These are phyloP conservation scores for Nakaseomyces sp. DNA, from an alignment of 1,139 yeast species.

Conservation along the genomic window DNA sequence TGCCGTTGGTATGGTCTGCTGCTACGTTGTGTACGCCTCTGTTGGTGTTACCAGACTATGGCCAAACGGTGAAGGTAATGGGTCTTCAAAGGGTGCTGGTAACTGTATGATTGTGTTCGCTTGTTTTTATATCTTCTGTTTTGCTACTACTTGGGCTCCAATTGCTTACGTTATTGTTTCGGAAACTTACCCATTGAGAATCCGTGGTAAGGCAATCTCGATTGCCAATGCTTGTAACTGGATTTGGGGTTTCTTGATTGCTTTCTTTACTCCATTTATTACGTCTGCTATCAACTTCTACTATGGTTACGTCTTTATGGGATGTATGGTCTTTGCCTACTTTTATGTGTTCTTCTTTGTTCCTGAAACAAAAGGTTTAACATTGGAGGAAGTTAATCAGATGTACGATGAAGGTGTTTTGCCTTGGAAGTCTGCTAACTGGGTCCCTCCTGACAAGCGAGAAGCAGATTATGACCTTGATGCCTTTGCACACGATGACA, in stretches of 20 bases:
- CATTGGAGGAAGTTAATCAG: conserved; percentile 63
- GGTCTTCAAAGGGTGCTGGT: conserved; percentile 48
- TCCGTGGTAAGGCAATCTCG: conserved; percentile 69
- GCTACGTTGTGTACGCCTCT: conserved; percentile 56
- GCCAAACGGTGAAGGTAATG: conserved; percentile 51
- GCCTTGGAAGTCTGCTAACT: conserved; percentile 38
- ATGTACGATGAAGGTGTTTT: conserved; percentile 37
- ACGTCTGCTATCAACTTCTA: conserved; percentile 34
- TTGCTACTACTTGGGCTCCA: conserved; percentile 82
- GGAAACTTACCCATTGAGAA: conserved; percentile 68
- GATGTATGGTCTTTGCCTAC: conserved; percentile 52
- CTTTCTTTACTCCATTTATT: conserved; percentile 66
- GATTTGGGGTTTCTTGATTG: conserved; percentile 68
- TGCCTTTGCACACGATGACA: conserved; percentile 12
- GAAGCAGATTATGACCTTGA: conserved; percentile 15
- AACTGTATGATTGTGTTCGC: conserved; percentile 70
- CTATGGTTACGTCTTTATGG: conserved; percentile 68
- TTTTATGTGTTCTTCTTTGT: conserved; percentile 57
- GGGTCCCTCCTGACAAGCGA: conserved; percentile 30
- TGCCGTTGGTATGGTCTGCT: conserved; percentile 51
- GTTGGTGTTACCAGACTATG: conserved; percentile 58
- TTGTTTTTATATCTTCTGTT: conserved; percentile 68
- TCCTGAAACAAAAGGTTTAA: conserved; percentile 60
- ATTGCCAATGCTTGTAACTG: conserved; percentile 65
- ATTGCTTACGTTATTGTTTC: conserved; percentile 63